Percentiles rank a stretch among this genome's conserved stretches.
phyloP scores from a whole-genome alignment of 2,329 filamentous ascomycete genomes.

The Stenocarpella maydis region DNA sequence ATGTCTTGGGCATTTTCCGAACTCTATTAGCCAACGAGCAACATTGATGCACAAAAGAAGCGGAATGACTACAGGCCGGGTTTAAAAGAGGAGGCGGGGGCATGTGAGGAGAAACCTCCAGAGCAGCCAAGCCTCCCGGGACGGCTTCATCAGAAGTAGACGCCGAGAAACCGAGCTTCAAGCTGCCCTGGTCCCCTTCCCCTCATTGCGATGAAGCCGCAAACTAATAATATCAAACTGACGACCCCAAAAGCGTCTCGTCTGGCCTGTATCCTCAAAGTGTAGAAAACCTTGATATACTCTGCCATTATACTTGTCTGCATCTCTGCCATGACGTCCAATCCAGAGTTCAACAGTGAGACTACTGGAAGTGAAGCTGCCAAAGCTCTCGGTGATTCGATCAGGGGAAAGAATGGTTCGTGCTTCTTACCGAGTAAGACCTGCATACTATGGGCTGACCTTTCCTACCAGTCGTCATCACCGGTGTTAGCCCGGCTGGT shows the following conservation, averaged over 20 bases:
- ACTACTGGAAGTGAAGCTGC: constrained; percentile 49
- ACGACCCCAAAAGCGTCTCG: neutral
- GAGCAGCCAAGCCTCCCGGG: neutral
- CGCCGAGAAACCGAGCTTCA: constrained; percentile 21
- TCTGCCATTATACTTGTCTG: neutral
- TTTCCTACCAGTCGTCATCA: constrained; percentile 47
- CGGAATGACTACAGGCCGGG: no score
- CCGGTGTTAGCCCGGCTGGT: constrained; percentile 52
- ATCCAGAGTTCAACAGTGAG: constrained; percentile 45
- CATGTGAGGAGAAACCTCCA: constrained; percentile 20
- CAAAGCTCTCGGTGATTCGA: constrained; percentile 40
- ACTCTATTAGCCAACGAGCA: no score
- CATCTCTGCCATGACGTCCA: constrained; percentile 42
- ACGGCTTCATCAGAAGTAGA: constrained; percentile 21
- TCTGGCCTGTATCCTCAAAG: neutral
- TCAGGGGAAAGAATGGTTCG: constrained; percentile 44
- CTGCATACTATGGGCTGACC: neutral
- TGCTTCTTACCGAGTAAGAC: neutral
- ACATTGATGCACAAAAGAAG: no score
- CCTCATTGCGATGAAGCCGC: neutral
- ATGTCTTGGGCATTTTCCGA: no score
- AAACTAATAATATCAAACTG: neutral
- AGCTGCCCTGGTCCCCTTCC: neutral
- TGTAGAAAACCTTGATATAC: no score
- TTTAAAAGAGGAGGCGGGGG: neutral